Conservation (phyloP, 2,329 filamentous ascomycete species). For the Stagonosporopsis vannaccii region DNA sequence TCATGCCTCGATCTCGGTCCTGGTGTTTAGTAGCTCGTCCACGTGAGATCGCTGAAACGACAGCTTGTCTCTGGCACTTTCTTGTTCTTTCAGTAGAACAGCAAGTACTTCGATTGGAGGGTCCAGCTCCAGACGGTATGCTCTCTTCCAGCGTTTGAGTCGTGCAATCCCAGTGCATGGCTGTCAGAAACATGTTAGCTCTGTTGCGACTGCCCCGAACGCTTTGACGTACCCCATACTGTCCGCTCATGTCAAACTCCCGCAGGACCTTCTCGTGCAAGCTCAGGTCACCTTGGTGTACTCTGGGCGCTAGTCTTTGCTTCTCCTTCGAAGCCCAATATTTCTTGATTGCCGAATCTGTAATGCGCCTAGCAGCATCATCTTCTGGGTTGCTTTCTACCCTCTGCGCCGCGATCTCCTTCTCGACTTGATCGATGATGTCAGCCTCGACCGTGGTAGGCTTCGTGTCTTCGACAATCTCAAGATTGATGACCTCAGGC, state of each 20-base stretch:
- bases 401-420: conserved; percentile 40
- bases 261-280: conserved; percentile 84
- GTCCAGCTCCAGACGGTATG: conserved; percentile 79
- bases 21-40: conserved; percentile 67
- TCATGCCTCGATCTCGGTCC: conserved; percentile 49
- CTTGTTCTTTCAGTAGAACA: conserved; percentile 77
- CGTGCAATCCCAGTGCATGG: conserved; percentile 87
- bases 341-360: conserved; percentile 71
- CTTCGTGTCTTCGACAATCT: conserved; percentile 33
- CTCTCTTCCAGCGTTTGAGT: conserved; percentile 85
- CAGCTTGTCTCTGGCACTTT: conserved; percentile 55
- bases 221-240: conserved; percentile 79
- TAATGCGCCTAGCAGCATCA: conserved; percentile 68
- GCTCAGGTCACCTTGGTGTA: conserved; percentile 78
- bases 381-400: conserved; percentile 52
- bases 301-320: conserved; percentile 70
- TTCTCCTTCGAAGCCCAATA: conserved; percentile 82
- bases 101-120: conserved; percentile 91
- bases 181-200: conserved; percentile 55
- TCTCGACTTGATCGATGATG: conserved; percentile 48
- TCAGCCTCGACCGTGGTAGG: conserved; percentile 51
- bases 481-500: conserved; percentile 29
- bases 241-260: conserved; percentile 89
- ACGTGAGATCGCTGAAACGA: conserved; percentile 74
- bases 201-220: background rate